phyloP scores from a whole-genome alignment of 2,329 filamentous ascomycete species.

The Diaporthe batatas region DNA sequence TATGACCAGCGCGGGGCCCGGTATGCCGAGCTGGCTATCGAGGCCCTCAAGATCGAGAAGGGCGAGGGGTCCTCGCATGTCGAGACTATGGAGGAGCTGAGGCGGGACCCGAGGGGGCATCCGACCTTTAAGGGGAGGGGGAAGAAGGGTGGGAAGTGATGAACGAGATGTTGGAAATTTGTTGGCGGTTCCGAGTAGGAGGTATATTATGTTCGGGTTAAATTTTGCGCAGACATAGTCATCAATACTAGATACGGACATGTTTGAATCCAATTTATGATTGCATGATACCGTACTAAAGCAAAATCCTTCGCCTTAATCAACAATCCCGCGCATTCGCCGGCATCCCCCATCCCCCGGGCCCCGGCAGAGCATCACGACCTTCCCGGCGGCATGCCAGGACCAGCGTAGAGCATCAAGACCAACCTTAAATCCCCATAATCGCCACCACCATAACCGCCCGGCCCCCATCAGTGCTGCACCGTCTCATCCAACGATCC shows the following conservation, averaged over 20 bases:
- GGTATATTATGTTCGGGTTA: too few species aligned
- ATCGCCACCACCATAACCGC: too few species aligned
- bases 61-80: constrained; percentile 49
- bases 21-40: constrained; percentile 51
- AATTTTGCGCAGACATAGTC: accelerated
- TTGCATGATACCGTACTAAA: not conserved
- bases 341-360: not conserved
- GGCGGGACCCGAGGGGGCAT: constrained; percentile 49
- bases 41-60: constrained; percentile 51
- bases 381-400: not conserved
- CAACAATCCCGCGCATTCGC: not conserved
- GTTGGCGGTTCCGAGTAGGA: too few species aligned
- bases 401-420: not conserved
- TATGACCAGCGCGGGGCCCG: constrained; percentile 49
- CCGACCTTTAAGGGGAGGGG: constrained; percentile 37
- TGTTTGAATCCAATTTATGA: not conserved
- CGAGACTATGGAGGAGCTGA: constrained; percentile 51
- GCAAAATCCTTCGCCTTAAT: not conserved
- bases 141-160: constrained; percentile 14
- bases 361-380: not conserved
- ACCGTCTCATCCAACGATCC: not conserved
- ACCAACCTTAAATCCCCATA: not conserved
- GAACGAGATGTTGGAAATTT: too few species aligned
- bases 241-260: not conserved
- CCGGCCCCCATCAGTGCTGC: too few species aligned